A percentile compares a stretch with the other conserved stretches of the same genome.
These are phyloP conservation scores for Ceriops tagal DNA, from an alignment of 345 rosid genomes.

Conservation along the genomic window DNA sequence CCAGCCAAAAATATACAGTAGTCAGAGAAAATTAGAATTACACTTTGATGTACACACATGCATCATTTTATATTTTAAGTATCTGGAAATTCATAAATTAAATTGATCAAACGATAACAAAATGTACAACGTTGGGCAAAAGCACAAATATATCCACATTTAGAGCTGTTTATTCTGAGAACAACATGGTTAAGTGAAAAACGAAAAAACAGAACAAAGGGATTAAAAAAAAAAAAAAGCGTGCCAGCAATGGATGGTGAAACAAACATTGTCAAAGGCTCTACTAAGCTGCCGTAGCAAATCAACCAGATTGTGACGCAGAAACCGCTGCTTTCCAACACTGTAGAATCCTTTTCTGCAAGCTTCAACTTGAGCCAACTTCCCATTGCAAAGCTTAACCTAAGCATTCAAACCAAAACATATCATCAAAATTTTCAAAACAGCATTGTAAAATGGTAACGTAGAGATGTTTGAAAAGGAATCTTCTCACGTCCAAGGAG, in stretches of 20 bases:
- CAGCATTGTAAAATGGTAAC: not conserved
- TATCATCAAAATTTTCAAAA: not conserved
- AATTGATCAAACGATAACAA: no score
- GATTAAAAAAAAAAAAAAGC: not conserved
- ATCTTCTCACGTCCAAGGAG: slow-evolving; percentile 66
- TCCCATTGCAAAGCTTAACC: slow-evolving; percentile 97
- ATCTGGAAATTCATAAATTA: no score
- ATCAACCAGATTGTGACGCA: slow-evolving; percentile 86
- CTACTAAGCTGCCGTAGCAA: slow-evolving; percentile 84
- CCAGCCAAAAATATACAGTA: not conserved
- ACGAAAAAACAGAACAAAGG: no score
- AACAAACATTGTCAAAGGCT: slow-evolving; percentile 79
- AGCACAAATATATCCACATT: no score
- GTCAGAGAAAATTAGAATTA: not conserved
- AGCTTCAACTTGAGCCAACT: slow-evolving; percentile 77
- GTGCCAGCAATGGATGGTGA: not conserved
- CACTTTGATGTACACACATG: not conserved
- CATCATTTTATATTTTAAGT: no score
- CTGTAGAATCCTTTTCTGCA: slow-evolving; percentile 78
- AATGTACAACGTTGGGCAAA: no score
- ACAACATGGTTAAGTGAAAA: no score
- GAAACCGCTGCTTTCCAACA: slow-evolving; percentile 67
- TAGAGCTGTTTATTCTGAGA: no score
- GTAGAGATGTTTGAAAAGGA: not conserved
- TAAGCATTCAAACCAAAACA: slow-evolving; percentile 23